Percentiles rank a stretch among this genome's conserved stretches.
Evolutionary conservation across 192 early-diverging fungal genomes (phyloP).

Genomic region (Paraglomus occultum): DNA sequence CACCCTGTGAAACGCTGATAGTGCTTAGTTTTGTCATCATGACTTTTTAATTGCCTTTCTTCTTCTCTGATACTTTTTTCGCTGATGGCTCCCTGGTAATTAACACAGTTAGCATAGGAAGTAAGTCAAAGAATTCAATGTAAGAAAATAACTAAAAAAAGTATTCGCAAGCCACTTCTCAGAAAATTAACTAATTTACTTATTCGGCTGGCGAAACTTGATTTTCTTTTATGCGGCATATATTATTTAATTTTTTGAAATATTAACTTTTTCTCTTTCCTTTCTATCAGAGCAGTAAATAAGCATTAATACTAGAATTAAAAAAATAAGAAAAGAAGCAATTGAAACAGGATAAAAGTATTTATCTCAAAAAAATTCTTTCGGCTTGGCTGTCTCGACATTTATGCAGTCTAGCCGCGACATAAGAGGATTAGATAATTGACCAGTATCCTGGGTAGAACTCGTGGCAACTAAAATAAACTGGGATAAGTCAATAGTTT

Average conservation of each 20-base stretch:
- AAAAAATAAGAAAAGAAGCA: slow-evolving; percentile 16
- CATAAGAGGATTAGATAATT: slow-evolving; percentile 16
- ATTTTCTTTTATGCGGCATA: too few relatives aligned
- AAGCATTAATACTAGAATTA: slow-evolving; percentile 19
- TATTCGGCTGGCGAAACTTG: too few relatives aligned
- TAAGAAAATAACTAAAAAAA: too few relatives aligned
- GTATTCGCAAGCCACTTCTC: too few relatives aligned
- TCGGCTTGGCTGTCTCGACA: slow-evolving; percentile 10
- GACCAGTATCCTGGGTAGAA: slow-evolving; percentile 23
- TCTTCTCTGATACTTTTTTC: too few relatives aligned
- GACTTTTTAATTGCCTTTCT: too few relatives aligned
- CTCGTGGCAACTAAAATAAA: slow-evolving; percentile 24
- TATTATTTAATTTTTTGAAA: not conserved
- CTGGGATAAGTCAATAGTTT: not conserved
- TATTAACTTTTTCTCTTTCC: not conserved
- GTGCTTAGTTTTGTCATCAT: too few relatives aligned
- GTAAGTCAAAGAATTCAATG: too few relatives aligned
- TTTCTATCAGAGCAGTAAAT: slow-evolving; percentile 17
- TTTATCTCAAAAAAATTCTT: slow-evolving; percentile 30
- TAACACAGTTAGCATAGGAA: too few relatives aligned
- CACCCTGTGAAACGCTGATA: too few relatives aligned
- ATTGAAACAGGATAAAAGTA: slow-evolving; percentile 18
- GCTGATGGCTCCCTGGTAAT: too few relatives aligned
- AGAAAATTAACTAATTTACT: too few relatives aligned
- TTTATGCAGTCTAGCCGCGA: slow-evolving; percentile 20